Base-by-base conservation (phyloP, 208 protist species). In the Angomonas deanei region DNA sequence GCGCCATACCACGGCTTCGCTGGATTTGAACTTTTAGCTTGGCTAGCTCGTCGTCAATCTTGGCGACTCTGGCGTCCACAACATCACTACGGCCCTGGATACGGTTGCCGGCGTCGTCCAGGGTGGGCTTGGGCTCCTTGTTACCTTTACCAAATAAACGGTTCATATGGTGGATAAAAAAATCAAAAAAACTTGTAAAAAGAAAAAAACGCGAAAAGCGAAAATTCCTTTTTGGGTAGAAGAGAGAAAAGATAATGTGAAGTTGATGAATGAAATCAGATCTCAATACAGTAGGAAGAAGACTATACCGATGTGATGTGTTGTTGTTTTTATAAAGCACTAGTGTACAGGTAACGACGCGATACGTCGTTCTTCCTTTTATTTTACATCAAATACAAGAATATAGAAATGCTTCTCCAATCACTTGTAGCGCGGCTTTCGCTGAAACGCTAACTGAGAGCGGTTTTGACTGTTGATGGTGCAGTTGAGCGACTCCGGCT, bases 41-140 rank as follows among this genome's bases (percentile, higher is more conserved):
- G 55, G 74, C 42, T 24, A 97, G 76, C 64, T 97, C 90, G 5
- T 74, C 77, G 47, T 97, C 93, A 39, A 97, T 80, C 74, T 95
- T 94, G 27, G 62, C 50, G 15, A 96, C 72, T 42, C 90, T 90
- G 0, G 74, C 74, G 59, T 97, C 91, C 1, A 96, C 74, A 8
- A 77, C 82, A 21, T 92, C 91, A 53, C 63, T 80, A 66, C 91
- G 80, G 36, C 71, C 60, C 32, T 69, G 70, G 5, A 97, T 76
- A 56, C 80, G 82, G n/a, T 64, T 72, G 49, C 72, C 82, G 38
- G 90, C 88, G 52, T 97, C 92, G 48, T 92, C 90, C 27, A 97
- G 71, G 33, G 89, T 95, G 38, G 90, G 84, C 72, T 88, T 88
- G 8, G 84, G 76, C 56, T 68, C 65, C 8, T 82, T 85, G 34